Evolutionary conservation across 305 asterid species (phyloP).

Genomic region (Plantago rigida): DNA sequence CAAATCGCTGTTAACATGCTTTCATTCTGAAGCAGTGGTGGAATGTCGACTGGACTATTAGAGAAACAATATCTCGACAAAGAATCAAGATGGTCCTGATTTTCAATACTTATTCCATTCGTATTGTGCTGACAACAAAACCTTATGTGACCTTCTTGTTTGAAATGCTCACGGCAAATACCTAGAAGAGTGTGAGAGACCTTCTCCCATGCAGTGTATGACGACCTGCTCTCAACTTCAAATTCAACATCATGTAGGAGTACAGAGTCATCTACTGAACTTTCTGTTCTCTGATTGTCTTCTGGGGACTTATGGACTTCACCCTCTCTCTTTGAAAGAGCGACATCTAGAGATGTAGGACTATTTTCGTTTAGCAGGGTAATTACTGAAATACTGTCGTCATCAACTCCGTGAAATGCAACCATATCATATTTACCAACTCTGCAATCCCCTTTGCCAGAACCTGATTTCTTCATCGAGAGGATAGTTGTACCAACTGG

Average conservation of each 20-base stretch:
- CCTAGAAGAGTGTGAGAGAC: slow-evolving; percentile 41
- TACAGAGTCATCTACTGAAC: slow-evolving; percentile 25
- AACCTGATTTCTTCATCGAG: slow-evolving; percentile 31
- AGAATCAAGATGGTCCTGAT: slow-evolving; percentile 35
- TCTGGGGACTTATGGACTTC: slow-evolving; percentile 30
- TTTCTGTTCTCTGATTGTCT: slow-evolving; percentile 35
- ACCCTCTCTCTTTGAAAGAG: slow-evolving; percentile 31
- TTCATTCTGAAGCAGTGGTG: slow-evolving; percentile 42
- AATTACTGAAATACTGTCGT: slow-evolving; percentile 56
- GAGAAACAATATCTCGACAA: slow-evolving; percentile 53
- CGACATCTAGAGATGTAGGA: slow-evolving; percentile 53
- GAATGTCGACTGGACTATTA: slow-evolving; percentile 37
- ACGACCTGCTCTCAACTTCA: slow-evolving; percentile 59
- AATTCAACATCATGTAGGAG: slow-evolving; percentile 49
- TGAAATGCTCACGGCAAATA: slow-evolving; percentile 43
- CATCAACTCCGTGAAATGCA: slow-evolving; percentile 42
- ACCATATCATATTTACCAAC: slow-evolving; percentile 35
- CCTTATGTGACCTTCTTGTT: slow-evolving; percentile 48
- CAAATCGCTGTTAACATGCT: slow-evolving; percentile 42
- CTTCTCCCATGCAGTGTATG: slow-evolving; percentile 71
- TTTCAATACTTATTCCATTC: slow-evolving; percentile 29
- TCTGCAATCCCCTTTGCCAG: slow-evolving; percentile 35
- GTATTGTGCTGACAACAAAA: slow-evolving; percentile 61
- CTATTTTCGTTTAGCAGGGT: slow-evolving; percentile 57
- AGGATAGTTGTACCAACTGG: slow-evolving; percentile 64